These are phyloP conservation scores for Termitomyces sp. DNA, from an alignment of 1,284 basidiomycete species.

Conservation along the genomic window DNA sequence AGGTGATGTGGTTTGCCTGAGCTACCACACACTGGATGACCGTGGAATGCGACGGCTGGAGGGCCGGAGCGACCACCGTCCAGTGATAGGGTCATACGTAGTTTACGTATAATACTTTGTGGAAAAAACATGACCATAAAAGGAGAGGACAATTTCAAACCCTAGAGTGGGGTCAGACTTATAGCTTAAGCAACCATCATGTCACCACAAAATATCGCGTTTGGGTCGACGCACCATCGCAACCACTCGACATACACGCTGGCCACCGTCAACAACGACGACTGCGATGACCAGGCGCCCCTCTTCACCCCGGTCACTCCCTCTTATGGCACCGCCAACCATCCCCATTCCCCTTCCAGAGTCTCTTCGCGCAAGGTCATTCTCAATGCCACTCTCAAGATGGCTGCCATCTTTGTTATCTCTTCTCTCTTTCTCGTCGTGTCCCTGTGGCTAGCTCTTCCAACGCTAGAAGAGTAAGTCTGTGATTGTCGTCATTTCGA, in stretches of 20 bases:
- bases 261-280: conserved; percentile 40
- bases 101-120: conserved; percentile 38
- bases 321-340: conserved; percentile 48
- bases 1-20: conserved; percentile 65
- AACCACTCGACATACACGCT: conserved; percentile 65
- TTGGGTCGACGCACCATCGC: conserved; percentile 19
- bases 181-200: conserved; percentile 7
- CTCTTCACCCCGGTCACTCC: conserved; percentile 36
- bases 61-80: conserved; percentile 75
- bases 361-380: conserved; percentile 53
- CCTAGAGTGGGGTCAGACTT: conserved; percentile 14
- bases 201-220: conserved; percentile 16
- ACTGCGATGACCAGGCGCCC: conserved; percentile 27
- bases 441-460: conserved; percentile 75
- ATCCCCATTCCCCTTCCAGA: conserved; percentile 33
- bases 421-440: conserved; percentile 69
- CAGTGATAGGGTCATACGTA: conserved; percentile 71
- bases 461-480: conserved; percentile 72
- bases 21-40: conserved; percentile 73
- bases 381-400: conserved; percentile 76
- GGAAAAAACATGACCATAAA: neutral
- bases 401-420: conserved; percentile 70
- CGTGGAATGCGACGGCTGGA: conserved; percentile 68
- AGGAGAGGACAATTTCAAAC: conserved; percentile 3
- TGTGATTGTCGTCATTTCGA: neutral